Base-by-base conservation (phyloP, 352 stramenopile genomes). In the Phytophthora europaea region DNA sequence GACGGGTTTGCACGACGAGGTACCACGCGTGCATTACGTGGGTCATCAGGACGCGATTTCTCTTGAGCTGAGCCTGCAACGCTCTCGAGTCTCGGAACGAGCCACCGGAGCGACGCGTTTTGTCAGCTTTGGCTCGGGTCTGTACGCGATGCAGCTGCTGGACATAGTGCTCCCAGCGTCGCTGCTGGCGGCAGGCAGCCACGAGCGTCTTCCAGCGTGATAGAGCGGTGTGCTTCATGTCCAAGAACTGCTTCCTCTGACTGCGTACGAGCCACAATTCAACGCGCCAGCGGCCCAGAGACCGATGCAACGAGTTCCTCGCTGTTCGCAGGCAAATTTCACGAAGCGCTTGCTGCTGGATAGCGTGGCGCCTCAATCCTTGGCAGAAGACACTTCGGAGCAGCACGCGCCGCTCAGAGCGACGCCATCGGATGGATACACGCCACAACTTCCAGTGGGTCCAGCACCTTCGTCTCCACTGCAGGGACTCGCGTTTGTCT, bases 21-120 rank as follows among this genome's bases (percentile, higher is more conserved):
- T 70, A 70, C 72, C 72, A 79, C 9, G 72, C 67, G 34, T 76
- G 67, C 47, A 79, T 48, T 26, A 79, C 72, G 36, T 79, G 72
- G 18, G 67, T 79, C 72, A 79, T 67, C 58, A 76, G 62, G 45
- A 79, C 38, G 6, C 72, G 72, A 40, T 28, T 61, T 20, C 62
- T n/a, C 23, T 79, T 75, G 2, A 79, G 53, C 26, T 79, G 72
- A 31, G 68, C 52, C 61, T 79, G 72, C 6, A 79, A n/a, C 43
- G 58, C 62, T 60, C 63, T 76, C 7, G 63, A 67, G 23, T 73
- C 58, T 3, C 57, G 53, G 10, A 76, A 79, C 2, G 31, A 67
- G 12, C 28, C 47, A 20, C 45, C 57, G 10, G 34, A 7, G 26
- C 18, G 31, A 54, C 58, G 45, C 18, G 65, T 65, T 26, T 62